Evolutionary conservation across 805 yeast genomes (phyloP).

Genomic region (Teunomyces aglyptinius): DNA sequence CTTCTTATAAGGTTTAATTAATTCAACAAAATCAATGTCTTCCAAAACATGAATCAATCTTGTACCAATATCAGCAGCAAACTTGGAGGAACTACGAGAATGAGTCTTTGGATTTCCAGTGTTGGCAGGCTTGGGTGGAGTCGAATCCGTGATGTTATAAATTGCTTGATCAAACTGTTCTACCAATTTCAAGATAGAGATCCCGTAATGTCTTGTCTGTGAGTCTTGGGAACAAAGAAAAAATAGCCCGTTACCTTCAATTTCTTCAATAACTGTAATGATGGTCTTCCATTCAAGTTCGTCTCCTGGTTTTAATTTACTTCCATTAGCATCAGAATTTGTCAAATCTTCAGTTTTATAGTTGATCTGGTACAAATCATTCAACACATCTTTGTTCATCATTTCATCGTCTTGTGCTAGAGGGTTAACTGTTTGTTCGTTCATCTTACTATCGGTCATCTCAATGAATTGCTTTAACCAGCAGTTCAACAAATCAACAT

Average conservation of each 20-base stretch:
- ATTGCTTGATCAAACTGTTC: conserved; percentile 88
- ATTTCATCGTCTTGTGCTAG: conserved; percentile 33
- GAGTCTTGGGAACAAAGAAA: conserved; percentile 88
- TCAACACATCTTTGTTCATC: conserved; percentile 38
- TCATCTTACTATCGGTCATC: conserved; percentile 15
- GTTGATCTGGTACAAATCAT: conserved; percentile 45
- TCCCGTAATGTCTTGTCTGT: conserved; percentile 68
- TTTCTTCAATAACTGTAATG: conserved; percentile 85
- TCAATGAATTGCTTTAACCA: conserved; percentile 72
- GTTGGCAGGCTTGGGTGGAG: conserved; percentile 6
- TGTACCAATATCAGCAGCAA: conserved; percentile 77
- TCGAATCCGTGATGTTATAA: conserved; percentile 44
- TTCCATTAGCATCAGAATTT: neutral
- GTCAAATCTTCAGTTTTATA: conserved; percentile 38
- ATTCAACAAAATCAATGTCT: conserved; percentile 60
- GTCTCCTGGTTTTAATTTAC: conserved; percentile 41
- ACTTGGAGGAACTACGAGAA: conserved; percentile 61
- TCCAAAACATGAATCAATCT: conserved; percentile 76
- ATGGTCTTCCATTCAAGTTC: conserved; percentile 75
- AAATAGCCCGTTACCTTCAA: conserved; percentile 92
- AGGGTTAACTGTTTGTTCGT: conserved; percentile 28
- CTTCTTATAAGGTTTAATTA: conserved; percentile 52
- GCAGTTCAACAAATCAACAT: conserved; percentile 73
- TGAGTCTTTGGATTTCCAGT: conserved; percentile 30
- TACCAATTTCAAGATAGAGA: conserved; percentile 69